Evolutionary conservation across 768 basidiomycete species (phyloP).

Genomic region (Baorangia bicolor): DNA sequence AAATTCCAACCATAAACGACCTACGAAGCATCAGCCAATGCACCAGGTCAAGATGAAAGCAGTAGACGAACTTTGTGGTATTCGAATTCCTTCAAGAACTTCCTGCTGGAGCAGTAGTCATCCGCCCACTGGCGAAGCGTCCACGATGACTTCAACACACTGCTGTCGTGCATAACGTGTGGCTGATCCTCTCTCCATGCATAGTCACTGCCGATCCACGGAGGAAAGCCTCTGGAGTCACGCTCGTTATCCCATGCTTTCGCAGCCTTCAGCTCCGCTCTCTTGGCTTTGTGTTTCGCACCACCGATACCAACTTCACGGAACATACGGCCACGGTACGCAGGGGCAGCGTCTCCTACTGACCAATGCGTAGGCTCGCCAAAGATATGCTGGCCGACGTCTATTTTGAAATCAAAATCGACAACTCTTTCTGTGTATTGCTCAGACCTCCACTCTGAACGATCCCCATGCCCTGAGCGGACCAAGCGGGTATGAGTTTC

Average conservation of each 20-base stretch:
- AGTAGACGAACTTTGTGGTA: constrained; percentile 56
- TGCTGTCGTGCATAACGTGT: constrained; percentile 19
- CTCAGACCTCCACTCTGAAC: constrained; percentile 40
- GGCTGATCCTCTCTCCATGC: constrained; percentile 34
- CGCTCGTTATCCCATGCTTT: constrained; percentile 47
- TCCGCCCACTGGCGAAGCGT: constrained; percentile 79
- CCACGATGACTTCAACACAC: constrained; percentile 51
- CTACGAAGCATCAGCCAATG: constrained; percentile 35
- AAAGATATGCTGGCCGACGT: constrained; percentile 44
- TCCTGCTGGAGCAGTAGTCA: constrained; percentile 71
- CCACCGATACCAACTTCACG: constrained; percentile 48
- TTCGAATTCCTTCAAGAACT: constrained; percentile 74
- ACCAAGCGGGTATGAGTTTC: constrained; percentile 54
- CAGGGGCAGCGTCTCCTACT: constrained; percentile 59
- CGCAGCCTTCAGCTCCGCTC: constrained; percentile 42
- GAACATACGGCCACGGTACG: constrained; percentile 63
- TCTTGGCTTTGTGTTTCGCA: constrained; percentile 40
- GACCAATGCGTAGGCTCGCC: constrained; percentile 53
- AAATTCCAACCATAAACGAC: constrained; percentile 62
- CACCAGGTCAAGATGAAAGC: not conserved
- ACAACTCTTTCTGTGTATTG: constrained; percentile 56
- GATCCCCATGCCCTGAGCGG: constrained; percentile 35
- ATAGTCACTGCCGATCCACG: constrained; percentile 42
- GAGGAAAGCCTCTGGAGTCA: constrained; percentile 48
- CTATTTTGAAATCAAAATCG: constrained; percentile 71